Percentiles rank a stretch among this genome's conserved stretches.
Conservation (phyloP, 768 basidiomycete species). For the Auriscalpium orientale region DNA sequence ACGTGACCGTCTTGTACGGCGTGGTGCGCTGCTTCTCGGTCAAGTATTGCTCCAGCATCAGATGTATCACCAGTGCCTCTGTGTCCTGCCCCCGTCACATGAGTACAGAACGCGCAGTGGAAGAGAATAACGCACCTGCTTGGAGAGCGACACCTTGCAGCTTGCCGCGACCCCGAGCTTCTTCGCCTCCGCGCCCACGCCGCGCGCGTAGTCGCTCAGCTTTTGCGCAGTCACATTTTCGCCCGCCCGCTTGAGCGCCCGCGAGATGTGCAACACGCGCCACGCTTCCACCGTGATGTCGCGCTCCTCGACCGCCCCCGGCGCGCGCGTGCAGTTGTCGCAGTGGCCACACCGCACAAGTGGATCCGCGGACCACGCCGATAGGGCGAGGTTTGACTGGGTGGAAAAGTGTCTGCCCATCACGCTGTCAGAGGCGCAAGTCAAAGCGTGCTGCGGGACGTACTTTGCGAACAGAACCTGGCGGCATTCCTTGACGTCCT, state of each 20-base stretch:
- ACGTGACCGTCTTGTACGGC: conserved; percentile 50
- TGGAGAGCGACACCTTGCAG: conserved; percentile 18
- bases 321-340: conserved; percentile 76
- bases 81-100: conserved; percentile 43
- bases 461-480: conserved; percentile 80
- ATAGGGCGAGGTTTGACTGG: conserved; percentile 62
- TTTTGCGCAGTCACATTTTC: conserved; percentile 61
- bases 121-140: neutral
- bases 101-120: neutral
- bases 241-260: conserved; percentile 36
- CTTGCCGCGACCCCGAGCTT: conserved; percentile 29
- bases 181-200: conserved; percentile 49
- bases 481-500: conserved; percentile 70
- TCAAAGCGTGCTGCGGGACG: conserved; percentile 18
- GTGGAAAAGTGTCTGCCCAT: conserved; percentile 69
- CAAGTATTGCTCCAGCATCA: conserved; percentile 59
- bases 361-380: conserved; percentile 64
- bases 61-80: conserved; percentile 63
- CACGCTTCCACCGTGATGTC: conserved; percentile 76
- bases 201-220: conserved; percentile 57
- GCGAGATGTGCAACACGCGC: conserved; percentile 61
- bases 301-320: conserved; percentile 40
- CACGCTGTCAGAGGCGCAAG: neutral
- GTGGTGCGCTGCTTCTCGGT: conserved; percentile 48
- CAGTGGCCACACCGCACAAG: conserved; percentile 77